These are phyloP conservation scores for Trichoderma sp. DNA, from an alignment of 2,329 filamentous ascomycete species.

Conservation along the genomic window DNA sequence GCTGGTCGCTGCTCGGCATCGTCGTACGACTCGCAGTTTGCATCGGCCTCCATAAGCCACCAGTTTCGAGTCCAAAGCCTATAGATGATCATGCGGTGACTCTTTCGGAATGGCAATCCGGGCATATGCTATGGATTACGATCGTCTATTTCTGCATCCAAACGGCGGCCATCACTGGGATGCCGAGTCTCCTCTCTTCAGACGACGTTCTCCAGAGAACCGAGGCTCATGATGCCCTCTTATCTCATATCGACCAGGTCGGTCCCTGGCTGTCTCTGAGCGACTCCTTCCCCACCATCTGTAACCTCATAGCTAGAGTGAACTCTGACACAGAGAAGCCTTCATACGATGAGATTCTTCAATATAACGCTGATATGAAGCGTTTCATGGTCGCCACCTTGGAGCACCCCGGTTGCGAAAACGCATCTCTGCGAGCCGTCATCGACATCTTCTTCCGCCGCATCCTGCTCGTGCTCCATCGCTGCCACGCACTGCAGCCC, in stretches of 20 bases:
- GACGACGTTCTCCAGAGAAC: not conserved
- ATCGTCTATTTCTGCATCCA: constrained; percentile 20
- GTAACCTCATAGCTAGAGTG: constrained; percentile 13
- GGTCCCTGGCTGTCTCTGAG: not conserved
- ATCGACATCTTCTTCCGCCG: constrained; percentile 16
- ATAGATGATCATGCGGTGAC: not conserved
- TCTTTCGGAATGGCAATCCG: constrained; percentile 1
- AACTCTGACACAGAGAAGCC: not conserved
- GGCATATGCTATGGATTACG: constrained; percentile 5
- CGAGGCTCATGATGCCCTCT: not conserved
- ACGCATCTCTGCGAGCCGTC: not conserved
- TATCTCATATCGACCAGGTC: not conserved
- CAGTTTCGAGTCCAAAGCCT: not conserved
- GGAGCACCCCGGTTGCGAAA: not conserved
- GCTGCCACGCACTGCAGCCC: not conserved
- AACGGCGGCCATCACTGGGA: constrained; percentile 9
- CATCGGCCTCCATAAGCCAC: constrained; percentile 11
- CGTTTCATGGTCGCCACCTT: not conserved
- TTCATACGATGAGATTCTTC: constrained; percentile 4
- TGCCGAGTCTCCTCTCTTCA: constrained; percentile 12
- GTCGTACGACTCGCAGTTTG: constrained; percentile 11
- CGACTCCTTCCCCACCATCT: constrained; percentile 7
- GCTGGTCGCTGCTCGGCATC: constrained; percentile 11
- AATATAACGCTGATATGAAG: not conserved
- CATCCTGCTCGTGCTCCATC: constrained; percentile 12